Conservation (phyloP, 2,329 filamentous ascomycete genomes). For the Nectriaceae sp. region DNA sequence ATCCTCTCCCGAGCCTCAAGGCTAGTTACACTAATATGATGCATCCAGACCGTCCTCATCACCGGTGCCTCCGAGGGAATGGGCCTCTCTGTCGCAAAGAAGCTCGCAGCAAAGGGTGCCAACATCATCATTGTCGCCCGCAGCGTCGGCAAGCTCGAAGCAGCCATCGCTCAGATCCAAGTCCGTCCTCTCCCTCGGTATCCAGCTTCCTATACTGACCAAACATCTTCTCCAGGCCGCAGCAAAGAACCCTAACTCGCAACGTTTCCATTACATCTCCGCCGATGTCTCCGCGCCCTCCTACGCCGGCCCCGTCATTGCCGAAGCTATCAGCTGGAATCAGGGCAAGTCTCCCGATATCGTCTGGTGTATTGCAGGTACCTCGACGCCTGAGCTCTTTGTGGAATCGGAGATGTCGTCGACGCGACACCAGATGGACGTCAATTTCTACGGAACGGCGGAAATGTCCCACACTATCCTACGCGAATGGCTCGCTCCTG, state of each 20-base stretch:
- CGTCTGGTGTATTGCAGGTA: slow-evolving; percentile 88
- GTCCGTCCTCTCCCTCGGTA: slow-evolving; percentile 44
- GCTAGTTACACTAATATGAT: slow-evolving; percentile 4
- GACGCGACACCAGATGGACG: slow-evolving; percentile 80
- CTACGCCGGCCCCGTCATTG: slow-evolving; percentile 70
- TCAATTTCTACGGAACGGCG: slow-evolving; percentile 85
- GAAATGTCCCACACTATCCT: slow-evolving; percentile 85
- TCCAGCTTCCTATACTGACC: not conserved
- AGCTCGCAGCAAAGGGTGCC: slow-evolving; percentile 81
- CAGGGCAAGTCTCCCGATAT: slow-evolving; percentile 72
- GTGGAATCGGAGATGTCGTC: slow-evolving; percentile 69
- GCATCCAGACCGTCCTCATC: slow-evolving; percentile 74
- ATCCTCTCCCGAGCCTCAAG: slow-evolving; percentile 1
- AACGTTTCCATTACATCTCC: slow-evolving; percentile 81
- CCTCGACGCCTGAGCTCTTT: slow-evolving; percentile 74
- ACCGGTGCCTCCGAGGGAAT: slow-evolving; percentile 94
- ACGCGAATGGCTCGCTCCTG: slow-evolving; percentile 68
- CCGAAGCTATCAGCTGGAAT: slow-evolving; percentile 79
- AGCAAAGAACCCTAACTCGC: slow-evolving; percentile 64
- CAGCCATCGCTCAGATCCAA: slow-evolving; percentile 66
- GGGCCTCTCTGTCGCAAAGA: slow-evolving; percentile 73
- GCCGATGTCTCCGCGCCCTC: slow-evolving; percentile 75
- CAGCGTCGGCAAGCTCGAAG: slow-evolving; percentile 71
- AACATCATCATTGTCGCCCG: slow-evolving; percentile 85
- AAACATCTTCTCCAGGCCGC: slow-evolving; percentile 49